Conservation (phyloP, 306 rosid genomes). For the Quercus berberidifolia region DNA sequence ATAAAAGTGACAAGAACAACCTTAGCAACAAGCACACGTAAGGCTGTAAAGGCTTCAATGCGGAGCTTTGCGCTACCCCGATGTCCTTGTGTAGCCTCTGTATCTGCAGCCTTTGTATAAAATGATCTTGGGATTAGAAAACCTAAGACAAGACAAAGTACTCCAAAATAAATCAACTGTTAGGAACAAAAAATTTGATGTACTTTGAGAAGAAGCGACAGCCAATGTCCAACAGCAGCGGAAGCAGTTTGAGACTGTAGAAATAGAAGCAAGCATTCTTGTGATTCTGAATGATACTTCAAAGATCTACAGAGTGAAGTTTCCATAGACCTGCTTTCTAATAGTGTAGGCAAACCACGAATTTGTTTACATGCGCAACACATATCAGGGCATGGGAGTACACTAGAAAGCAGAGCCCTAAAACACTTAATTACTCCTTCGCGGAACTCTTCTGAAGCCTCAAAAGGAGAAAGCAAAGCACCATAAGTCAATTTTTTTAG, state of each 20-base stretch:
- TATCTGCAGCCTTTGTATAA: constrained; percentile 75
- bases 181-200: constrained; percentile 18
- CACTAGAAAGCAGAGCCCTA: constrained; percentile 58
- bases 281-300: constrained; percentile 44
- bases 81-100: constrained; percentile 86
- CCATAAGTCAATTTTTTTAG: constrained; percentile 88
- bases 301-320: constrained; percentile 23
- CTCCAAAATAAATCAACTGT: constrained; percentile 2
- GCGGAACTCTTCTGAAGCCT: constrained; percentile 97
- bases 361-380: constrained; percentile 63
- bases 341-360: constrained; percentile 53
- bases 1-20: constrained; percentile 30
- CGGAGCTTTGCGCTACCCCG: constrained; percentile 76
- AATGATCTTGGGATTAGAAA: constrained; percentile 24
- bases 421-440: constrained; percentile 85
- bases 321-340: constrained; percentile 33
- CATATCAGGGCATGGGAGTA: constrained; percentile 55
- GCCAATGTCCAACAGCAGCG: constrained; percentile 94
- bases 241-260: constrained; percentile 71
- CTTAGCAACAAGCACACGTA: constrained; percentile 84
- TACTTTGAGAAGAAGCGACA: constrained; percentile 91
- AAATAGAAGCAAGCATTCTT: constrained; percentile 74
- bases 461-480: constrained; percentile 77
- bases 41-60: constrained; percentile 67
- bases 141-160: not conserved